Evolutionary conservation across 2,329 filamentous ascomycete genomes (phyloP).

Genomic region (Colletotrichum plurivorum): DNA sequence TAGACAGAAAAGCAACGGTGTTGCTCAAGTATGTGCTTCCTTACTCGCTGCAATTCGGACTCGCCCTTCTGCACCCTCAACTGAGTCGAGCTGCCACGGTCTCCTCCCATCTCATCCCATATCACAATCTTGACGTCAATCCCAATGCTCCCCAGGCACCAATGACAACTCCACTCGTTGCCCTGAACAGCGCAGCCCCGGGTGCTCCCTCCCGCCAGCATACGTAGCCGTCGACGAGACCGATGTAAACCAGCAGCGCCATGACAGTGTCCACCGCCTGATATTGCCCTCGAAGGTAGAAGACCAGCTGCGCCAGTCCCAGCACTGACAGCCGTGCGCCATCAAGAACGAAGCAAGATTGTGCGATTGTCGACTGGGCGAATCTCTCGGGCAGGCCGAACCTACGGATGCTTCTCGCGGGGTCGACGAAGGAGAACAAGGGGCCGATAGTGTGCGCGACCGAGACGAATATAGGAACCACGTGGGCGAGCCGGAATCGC

Average conservation of each 20-base stretch:
- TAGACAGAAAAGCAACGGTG: too few species aligned
- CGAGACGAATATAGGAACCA: not conserved
- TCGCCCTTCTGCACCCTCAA: not conserved
- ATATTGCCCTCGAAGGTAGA: not conserved
- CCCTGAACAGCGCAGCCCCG: not conserved
- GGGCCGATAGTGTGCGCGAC: not conserved
- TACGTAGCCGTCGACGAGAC: slow-evolving; percentile 2
- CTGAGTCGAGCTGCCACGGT: not conserved
- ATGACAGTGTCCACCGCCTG: slow-evolving; percentile 3
- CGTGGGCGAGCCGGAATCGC: not conserved
- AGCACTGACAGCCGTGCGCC: not conserved
- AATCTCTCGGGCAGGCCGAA: slow-evolving; percentile 9
- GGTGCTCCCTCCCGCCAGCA: slow-evolving; percentile 3
- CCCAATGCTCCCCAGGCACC: slow-evolving; percentile 5
- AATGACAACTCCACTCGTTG: not conserved
- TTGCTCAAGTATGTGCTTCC: too few species aligned
- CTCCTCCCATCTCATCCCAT: not conserved
- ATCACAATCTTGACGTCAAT: slow-evolving; percentile 9
- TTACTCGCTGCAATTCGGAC: not conserved
- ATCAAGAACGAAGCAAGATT: not conserved
- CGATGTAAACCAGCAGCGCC: not conserved
- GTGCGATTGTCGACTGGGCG: not conserved
- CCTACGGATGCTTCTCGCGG: not conserved
- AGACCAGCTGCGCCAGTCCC: not conserved
- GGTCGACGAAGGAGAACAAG: not conserved